Evolutionary conservation across 2,329 filamentous ascomycete genomes (phyloP), one percentile per base, ranked within the genome.

Genomic region (Malbranchea cinnamomea): DNA sequence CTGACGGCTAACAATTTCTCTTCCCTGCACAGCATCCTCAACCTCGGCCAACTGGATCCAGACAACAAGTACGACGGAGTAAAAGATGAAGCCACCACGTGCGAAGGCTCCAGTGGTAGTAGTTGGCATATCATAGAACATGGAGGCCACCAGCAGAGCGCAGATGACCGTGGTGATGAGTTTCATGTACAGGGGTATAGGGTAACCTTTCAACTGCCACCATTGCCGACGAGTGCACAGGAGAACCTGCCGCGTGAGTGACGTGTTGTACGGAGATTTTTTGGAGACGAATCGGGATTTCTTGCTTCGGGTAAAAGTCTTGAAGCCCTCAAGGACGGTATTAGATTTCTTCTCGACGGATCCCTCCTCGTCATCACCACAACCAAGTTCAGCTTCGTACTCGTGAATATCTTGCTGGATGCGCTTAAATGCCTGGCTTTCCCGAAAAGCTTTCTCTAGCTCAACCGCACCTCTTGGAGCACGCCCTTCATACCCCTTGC

Each of bases 41-140:
- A 85, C 62, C 49, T 91, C 81, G 0, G 75, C 71, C 27, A 91
- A 57, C 36, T 85, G 79, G 4, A 89, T 62, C 74, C 73, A 78
- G 33, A 63, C 64, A 4, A 78, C 59, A 53, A 78, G 75, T 17
- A 78, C 49, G 38, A 77, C 71, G 1, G 68, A 71, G 54, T 78
- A 77, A 61, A 78, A 78, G 6, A 72, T 52, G 5, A 67, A 60
- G 47, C 74, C 74, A 5, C 73, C 70, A 40, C 73, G 62, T 4
- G 65, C 57, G 48, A 78, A 79, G 8, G 71, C 68, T 20, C 74
- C 74, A 23, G 57, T 61, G 1, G 72, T 75, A 41, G 68, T 60
- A 4, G 65, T 43, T 0, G 68, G 56, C 45, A 74, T 62, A 8
- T 71, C 79, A 43, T 83, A 81, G 55, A 89, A 89, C 11, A 89